Evolutionary conservation across 305 asterid species (phyloP), one percentile per base, ranked within the genome.

Genomic region (Fraxinus albicans): DNA sequence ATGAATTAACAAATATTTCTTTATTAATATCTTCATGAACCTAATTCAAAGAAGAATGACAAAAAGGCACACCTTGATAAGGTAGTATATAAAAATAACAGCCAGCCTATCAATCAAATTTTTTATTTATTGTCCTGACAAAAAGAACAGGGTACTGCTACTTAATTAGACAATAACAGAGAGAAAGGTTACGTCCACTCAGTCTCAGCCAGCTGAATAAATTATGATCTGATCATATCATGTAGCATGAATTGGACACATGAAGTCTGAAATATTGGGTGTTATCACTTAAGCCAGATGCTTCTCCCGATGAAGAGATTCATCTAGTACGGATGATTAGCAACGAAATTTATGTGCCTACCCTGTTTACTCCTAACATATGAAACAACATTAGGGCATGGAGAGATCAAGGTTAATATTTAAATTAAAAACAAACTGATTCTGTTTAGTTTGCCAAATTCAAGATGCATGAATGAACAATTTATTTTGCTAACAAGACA

Each of bases 1-100:
- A 76, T 86, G 53, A 82, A 72, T 34, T 23, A 81, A 42, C 63
- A 80, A 35, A 80, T 77, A 40, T 79, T 80, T 44, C 88, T 79
- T 78, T 81, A 55, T 36, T 23, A 35, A 84, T 79, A 77, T 53
- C 21, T 77, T 72, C 73, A 80, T 77, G 77, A 63, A 25, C 63
- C 69, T 65, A 29, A 77, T 82, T 84, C 44, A 73, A 42, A 76
- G n/a, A 73, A 84, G 76, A 8, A 79, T n/a, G 33, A 82, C 50
- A 2, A n/a, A 79, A 81, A 78, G 36, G 78, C 25, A 73, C 67
- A 35, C 69, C 77, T 74, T 53, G 76, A 55, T 35, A 67, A 67
- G 13, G 35, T 25, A 67, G 17, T 67, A 67, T 10, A 25, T 25
- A 67, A 25, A 67, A 27, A 7, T 63, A 63, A 19, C 33, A 23